phyloP scores from a whole-genome alignment of 371 early-diverging fungal species.

The Mortierella sp. region DNA sequence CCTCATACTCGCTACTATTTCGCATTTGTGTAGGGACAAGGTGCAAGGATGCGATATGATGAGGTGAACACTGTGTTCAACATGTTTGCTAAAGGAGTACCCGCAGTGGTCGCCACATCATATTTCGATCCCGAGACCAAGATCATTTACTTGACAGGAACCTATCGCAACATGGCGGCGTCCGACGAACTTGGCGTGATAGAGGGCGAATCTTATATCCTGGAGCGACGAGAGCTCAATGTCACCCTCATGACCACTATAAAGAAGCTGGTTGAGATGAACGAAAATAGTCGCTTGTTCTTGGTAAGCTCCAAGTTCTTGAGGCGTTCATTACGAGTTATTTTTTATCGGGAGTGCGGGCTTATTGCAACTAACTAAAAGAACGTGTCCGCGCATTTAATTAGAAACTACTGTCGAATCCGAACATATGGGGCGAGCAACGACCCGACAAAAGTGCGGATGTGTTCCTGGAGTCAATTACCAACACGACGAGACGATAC shows the following conservation, averaged over 20 bases:
- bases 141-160: conserved; percentile 31
- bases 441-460: conserved; percentile 23
- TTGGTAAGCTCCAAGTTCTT: conserved; percentile 14
- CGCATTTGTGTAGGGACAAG: conserved; percentile 19
- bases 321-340: not conserved
- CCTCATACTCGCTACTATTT: not conserved
- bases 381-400: not conserved
- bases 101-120: conserved; percentile 24
- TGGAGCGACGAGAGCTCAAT: conserved; percentile 40
- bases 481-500: conserved; percentile 60
- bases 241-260: conserved; percentile 34
- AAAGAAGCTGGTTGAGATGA: conserved; percentile 28
- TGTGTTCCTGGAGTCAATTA: conserved; percentile 53
- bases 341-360: not conserved
- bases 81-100: conserved; percentile 27
- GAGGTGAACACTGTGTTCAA: conserved; percentile 27
- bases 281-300: conserved; percentile 31
- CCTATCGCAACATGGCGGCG: conserved; percentile 30
- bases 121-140: conserved; percentile 30
- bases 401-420: conserved; percentile 46
- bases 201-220: conserved; percentile 26
- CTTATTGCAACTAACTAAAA: not conserved
- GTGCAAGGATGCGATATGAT: conserved; percentile 35
- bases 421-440: conserved; percentile 56
- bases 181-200: conserved; percentile 15